phyloP scores from a whole-genome alignment of 768 basidiomycete species.

The Podaxis sp. region DNA sequence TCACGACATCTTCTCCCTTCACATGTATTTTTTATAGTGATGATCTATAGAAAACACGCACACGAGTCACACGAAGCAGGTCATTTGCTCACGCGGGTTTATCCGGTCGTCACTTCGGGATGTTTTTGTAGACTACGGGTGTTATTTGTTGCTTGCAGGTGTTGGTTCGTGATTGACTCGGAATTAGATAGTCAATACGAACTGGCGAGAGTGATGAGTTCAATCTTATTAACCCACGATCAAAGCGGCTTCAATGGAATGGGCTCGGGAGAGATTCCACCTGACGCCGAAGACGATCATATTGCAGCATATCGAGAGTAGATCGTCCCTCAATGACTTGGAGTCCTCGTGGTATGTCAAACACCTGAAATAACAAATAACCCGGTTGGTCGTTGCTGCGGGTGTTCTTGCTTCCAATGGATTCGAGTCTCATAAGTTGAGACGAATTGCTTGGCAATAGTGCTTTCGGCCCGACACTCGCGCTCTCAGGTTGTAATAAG shows the following conservation, averaged over 20 bases:
- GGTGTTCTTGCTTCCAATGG: neutral
- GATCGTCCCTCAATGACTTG: neutral
- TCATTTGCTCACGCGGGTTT: neutral
- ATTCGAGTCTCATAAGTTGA: neutral
- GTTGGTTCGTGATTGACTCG: neutral
- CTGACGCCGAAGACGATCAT: neutral
- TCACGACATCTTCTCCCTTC: neutral
- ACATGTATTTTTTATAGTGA: neutral
- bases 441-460: neutral
- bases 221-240: conserved; percentile 10
- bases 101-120: conserved; percentile 1
- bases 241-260: conserved; percentile 3
- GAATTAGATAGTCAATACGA: conserved; percentile 3
- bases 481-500: neutral
- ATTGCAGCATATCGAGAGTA: neutral
- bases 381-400: neutral
- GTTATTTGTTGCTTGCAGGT: neutral
- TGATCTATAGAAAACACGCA: neutral
- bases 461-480: neutral
- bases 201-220: neutral
- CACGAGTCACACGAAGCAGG: neutral
- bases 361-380: neutral
- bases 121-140: conserved; percentile 1
- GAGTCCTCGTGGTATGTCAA: neutral
- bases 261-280: neutral